Conservation (phyloP, 805 yeast genomes). For the Wickerhamomyces mucosus region DNA sequence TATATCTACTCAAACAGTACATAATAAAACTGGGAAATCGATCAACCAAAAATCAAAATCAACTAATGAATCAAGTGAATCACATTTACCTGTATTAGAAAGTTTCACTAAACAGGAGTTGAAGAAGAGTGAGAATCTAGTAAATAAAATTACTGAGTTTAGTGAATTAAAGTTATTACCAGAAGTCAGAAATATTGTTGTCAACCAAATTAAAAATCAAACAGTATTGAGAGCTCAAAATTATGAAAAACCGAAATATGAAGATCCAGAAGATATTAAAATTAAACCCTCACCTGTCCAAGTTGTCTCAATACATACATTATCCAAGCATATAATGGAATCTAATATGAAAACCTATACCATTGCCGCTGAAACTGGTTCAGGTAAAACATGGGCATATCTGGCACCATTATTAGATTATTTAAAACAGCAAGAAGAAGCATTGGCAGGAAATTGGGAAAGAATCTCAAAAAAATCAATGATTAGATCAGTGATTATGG, state of each 20-base stretch:
- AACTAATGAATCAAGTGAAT: conserved; percentile 3
- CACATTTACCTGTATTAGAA: conserved; percentile 13
- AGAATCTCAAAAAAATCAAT: conserved; percentile 27
- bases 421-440: conserved; percentile 41
- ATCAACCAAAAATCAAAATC: not conserved
- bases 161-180: conserved; percentile 61
- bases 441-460: conserved; percentile 25
- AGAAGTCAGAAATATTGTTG: conserved; percentile 50
- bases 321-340: conserved; percentile 24
- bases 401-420: conserved; percentile 66
- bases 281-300: conserved; percentile 73
- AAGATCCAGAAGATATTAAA: conserved; percentile 7
- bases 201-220: conserved; percentile 39
- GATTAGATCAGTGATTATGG: conserved; percentile 63
- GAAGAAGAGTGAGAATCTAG: conserved; percentile 28
- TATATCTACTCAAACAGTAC: not conserved
- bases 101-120: conserved; percentile 22
- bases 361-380: conserved; percentile 93
- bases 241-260: conserved; percentile 9
- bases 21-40: conserved; percentile 1
- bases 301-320: conserved; percentile 48
- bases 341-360: conserved; percentile 51
- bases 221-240: conserved; percentile 28
- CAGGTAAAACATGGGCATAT: conserved; percentile 94
- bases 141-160: conserved; percentile 50